Conservation (phyloP, 2,329 filamentous ascomycete species). For the Metarhizium brunneum region DNA sequence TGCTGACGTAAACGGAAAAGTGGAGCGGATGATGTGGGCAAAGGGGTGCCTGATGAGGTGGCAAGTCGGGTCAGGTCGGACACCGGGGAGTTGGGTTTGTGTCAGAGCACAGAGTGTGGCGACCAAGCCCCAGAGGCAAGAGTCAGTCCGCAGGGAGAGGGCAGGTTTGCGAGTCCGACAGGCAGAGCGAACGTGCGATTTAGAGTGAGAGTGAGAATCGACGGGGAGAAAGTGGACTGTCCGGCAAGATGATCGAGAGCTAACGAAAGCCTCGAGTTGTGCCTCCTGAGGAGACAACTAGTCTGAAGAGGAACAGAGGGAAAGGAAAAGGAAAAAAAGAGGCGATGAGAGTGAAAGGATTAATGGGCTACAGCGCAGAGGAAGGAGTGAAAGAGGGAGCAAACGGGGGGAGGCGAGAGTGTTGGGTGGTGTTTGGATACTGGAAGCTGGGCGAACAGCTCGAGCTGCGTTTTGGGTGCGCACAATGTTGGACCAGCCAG, state of each 20-base stretch:
- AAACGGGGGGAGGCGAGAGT: slow-evolving; percentile 12
- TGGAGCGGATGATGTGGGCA: background rate
- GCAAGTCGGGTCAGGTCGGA: slow-evolving; percentile 14
- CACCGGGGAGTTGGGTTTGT: slow-evolving; percentile 2
- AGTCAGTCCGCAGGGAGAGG: slow-evolving; percentile 1
- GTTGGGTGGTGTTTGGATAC: slow-evolving; percentile 10
- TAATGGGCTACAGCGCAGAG: slow-evolving; percentile 14
- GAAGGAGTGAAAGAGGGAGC: slow-evolving; percentile 16
- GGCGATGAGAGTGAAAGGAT: slow-evolving; percentile 11
- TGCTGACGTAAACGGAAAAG: slow-evolving; percentile 24
- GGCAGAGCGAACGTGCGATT: background rate
- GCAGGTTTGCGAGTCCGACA: slow-evolving; percentile 1
- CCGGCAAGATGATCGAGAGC: slow-evolving; percentile 29
- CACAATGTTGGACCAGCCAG: background rate
- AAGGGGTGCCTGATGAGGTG: slow-evolving; percentile 8
- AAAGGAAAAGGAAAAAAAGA: slow-evolving; percentile 18
- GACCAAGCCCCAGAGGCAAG: background rate
- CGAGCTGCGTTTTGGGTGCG: background rate
- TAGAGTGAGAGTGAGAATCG: slow-evolving; percentile 3
- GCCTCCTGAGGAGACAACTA: slow-evolving; percentile 14
- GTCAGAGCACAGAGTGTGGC: slow-evolving; percentile 5
- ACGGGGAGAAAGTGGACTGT: slow-evolving; percentile 5
- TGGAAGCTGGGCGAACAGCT: slow-evolving; percentile 2
- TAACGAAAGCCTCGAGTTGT: slow-evolving; percentile 37
- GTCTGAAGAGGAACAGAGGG: slow-evolving; percentile 17